Conservation (phyloP, 2,329 filamentous ascomycete species). For the Aureobasidium sp. region DNA sequence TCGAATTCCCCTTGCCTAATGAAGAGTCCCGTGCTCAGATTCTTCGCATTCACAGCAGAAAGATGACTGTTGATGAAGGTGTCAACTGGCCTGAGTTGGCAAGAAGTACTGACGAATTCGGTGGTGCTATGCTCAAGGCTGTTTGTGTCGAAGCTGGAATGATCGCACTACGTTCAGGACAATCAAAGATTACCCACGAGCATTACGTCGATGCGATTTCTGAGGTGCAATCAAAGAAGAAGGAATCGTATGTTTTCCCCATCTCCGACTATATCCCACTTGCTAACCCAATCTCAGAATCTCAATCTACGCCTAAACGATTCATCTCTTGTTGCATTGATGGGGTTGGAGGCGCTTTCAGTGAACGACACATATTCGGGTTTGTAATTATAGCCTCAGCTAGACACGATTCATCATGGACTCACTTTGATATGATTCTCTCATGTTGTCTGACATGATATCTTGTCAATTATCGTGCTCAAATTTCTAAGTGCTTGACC, state of each 20-base stretch:
- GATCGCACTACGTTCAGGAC: conserved; percentile 90
- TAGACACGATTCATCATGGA: conserved; percentile 11
- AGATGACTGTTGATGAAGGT: conserved; percentile 90
- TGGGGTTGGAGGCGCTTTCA: conserved; percentile 6
- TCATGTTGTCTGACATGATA: background rate
- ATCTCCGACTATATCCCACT: background rate
- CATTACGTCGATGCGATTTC: conserved; percentile 98
- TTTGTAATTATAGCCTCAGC: conserved; percentile 12
- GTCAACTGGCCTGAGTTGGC: conserved; percentile 97
- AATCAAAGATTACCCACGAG: conserved; percentile 95
- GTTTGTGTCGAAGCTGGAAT: conserved; percentile 98
- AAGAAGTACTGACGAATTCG: conserved; percentile 95
- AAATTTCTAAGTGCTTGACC: background rate
- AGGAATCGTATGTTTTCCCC: conserved; percentile 44
- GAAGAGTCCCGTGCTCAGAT: conserved; percentile 97
- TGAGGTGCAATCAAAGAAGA: conserved; percentile 94
- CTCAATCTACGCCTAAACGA: conserved; percentile 14
- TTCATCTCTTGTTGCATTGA: conserved; percentile 6
- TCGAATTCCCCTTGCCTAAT: conserved; percentile 96
- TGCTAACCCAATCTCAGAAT: conserved; percentile 7
- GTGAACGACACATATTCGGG: conserved; percentile 1
- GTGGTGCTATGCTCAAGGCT: conserved; percentile 93
- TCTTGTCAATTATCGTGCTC: background rate
- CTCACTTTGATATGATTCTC: background rate
- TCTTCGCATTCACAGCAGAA: conserved; percentile 91